Conservation (phyloP, 116 monocot genomes). For the Phalaenopsis hybrid region DNA sequence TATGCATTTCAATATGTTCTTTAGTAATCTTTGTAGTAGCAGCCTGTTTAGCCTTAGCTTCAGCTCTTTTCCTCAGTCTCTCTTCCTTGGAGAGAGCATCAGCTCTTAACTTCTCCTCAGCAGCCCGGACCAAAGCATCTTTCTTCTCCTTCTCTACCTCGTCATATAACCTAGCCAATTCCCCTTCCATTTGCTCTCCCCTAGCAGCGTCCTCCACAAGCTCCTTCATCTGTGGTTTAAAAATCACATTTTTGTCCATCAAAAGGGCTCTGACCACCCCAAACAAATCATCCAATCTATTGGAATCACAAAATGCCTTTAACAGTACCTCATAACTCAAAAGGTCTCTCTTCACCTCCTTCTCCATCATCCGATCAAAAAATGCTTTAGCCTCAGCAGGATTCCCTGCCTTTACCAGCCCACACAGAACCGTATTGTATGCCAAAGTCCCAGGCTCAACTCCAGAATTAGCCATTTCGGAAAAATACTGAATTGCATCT, state of each 20-base stretch:
- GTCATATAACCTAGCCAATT: constrained; percentile 48
- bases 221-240: constrained; percentile 54
- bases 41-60: constrained; percentile 72
- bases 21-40: constrained; percentile 35
- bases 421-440: constrained; percentile 52
- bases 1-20: constrained; percentile 14
- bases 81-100: constrained; percentile 68
- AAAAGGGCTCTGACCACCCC: constrained; percentile 36
- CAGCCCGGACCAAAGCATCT: constrained; percentile 47
- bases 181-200: constrained; percentile 56
- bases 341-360: constrained; percentile 54
- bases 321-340: constrained; percentile 60
- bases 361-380: constrained; percentile 63
- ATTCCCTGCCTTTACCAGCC: constrained; percentile 37
- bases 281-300: constrained; percentile 48
- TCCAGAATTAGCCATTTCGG: constrained; percentile 53
- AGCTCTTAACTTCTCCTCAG: constrained; percentile 65
- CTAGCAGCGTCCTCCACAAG: constrained; percentile 36
- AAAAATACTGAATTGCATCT: constrained; percentile 56
- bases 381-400: constrained; percentile 46
- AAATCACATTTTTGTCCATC: constrained; percentile 46
- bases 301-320: constrained; percentile 35
- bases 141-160: constrained; percentile 70
- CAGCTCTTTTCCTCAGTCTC: constrained; percentile 71
- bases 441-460: constrained; percentile 59